These are phyloP conservation scores for Stevia rebaudiana DNA, from an alignment of 140 eudicot species.

Conservation along the genomic window DNA sequence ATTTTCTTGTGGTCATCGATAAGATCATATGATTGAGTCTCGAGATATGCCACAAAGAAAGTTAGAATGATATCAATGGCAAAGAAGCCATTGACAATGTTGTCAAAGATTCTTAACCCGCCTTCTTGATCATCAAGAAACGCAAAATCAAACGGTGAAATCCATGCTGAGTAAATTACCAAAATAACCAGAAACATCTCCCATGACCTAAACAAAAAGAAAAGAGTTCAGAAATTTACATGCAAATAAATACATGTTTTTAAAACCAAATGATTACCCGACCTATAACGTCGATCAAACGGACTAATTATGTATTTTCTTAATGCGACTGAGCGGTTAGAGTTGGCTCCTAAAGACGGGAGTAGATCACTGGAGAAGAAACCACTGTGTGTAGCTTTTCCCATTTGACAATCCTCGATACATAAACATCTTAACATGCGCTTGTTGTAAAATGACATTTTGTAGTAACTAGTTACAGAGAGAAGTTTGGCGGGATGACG, in stretches of 20 bases:
- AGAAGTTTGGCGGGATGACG: conserved; percentile 9
- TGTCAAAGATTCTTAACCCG: conserved; percentile 57
- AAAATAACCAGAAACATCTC: conserved; percentile 73
- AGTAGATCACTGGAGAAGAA: conserved; percentile 80
- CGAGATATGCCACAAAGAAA: conserved; percentile 95
- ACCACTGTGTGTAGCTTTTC: conserved; percentile 41
- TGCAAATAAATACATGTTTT: not conserved
- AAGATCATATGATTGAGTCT: conserved; percentile 59
- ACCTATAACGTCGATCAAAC: conserved; percentile 79
- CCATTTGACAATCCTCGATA: conserved; percentile 40
- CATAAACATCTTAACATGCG: conserved; percentile 54
- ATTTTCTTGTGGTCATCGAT: conserved; percentile 72
- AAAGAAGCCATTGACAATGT: conserved; percentile 84
- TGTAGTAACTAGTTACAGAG: conserved; percentile 15
- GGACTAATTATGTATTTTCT: conserved; percentile 54
- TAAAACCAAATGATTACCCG: not conserved
- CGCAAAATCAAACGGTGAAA: conserved; percentile 82
- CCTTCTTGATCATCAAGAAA: conserved; percentile 54
- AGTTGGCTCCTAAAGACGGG: conserved; percentile 87
- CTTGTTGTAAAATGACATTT: conserved; percentile 37
- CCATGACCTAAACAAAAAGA: conserved; percentile 70
- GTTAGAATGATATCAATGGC: conserved; percentile 85
- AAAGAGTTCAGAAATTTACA: conserved; percentile 12
- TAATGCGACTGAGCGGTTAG: conserved; percentile 45
- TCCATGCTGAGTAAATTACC: conserved; percentile 90